These are phyloP conservation scores for Carex parvula DNA, from an alignment of 176 grass and related monocot genomes.

Conservation along the genomic window DNA sequence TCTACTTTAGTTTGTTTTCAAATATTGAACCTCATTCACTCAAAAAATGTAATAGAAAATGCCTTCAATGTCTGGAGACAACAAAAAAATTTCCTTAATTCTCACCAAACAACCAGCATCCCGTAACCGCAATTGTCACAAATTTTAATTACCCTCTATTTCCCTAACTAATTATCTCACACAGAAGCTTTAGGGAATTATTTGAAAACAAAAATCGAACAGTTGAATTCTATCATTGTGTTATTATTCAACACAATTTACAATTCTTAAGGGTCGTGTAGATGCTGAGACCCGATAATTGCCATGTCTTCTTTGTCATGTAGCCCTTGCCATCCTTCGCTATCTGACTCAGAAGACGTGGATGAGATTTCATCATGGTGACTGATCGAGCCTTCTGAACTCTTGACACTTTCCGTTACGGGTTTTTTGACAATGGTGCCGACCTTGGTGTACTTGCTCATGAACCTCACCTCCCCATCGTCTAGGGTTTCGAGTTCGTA, in stretches of 20 bases:
- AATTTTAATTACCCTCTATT: background rate
- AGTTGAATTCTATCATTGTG: background rate
- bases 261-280: background rate
- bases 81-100: conserved; percentile 13
- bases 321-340: background rate
- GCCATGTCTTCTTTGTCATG: background rate
- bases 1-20: conserved; percentile 5
- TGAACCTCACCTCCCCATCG: conserved; percentile 81
- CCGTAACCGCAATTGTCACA: background rate
- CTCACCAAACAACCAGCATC: background rate
- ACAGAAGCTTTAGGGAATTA: conserved; percentile 1
- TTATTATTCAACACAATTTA: conserved; percentile 4
- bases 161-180: background rate
- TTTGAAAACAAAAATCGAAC: conserved; percentile 10
- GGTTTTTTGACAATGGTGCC: conserved; percentile 42
- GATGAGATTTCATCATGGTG: conserved; percentile 2
- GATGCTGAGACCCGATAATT: conserved; percentile 7
- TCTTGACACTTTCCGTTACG: background rate
- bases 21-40: conserved; percentile 7
- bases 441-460: conserved; percentile 70
- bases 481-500: conserved; percentile 60
- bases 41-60: background rate
- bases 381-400: background rate
- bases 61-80: background rate
- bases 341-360: conserved; percentile 20